Evolutionary conservation across 192 early-diverging fungal genomes (phyloP), one percentile per base, ranked within the genome.

Genomic region (Chytriomyces confervae): DNA sequence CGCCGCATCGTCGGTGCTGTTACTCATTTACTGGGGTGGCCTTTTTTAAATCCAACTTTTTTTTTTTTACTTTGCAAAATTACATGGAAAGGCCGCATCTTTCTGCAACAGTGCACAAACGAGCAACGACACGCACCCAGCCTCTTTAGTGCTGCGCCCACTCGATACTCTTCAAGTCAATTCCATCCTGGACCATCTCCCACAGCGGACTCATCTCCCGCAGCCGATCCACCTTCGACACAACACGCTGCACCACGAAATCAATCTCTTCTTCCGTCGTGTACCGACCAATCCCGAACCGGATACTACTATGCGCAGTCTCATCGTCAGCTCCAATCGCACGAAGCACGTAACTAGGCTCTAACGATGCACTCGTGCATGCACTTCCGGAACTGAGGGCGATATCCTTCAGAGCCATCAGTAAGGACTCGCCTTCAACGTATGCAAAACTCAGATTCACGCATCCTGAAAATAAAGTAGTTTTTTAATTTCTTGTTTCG

Each of bases 381-480:
- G 97, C 97, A 5, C 91, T 93, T 10, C 97, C 97, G 23, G 96
- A 97, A 5, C 94, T 95, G 50, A 98, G 87, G 2, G 97, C 97
- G 72, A 98, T 93, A 66, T 98, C 96, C 81, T 98, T 98, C 7
- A 98, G 88, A 0, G 97, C 97, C 97, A 98, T 98, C 65, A 98
- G 85, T 47, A 98, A 87, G 8, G 95, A 97, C 84, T 98, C 97
- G 61, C 97, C 97, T 85, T 98, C 97, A 18, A 98, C 93, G 83
- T 95, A 98, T 5, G 95, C 92, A 76, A 98, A 98, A 13, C 95
- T 96, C 53, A 98, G 87, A 78, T 98, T 98, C 66, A 98, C 94
- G 80, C 97, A 98, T 23, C 95, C 93, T 86, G 50, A 4, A 11
- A 48, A 49, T 50, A 10, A 61, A 60, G 50, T 3, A 57, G 62